Conservation (phyloP, 352 stramenopile species). For the Albugo candida region DNA sequence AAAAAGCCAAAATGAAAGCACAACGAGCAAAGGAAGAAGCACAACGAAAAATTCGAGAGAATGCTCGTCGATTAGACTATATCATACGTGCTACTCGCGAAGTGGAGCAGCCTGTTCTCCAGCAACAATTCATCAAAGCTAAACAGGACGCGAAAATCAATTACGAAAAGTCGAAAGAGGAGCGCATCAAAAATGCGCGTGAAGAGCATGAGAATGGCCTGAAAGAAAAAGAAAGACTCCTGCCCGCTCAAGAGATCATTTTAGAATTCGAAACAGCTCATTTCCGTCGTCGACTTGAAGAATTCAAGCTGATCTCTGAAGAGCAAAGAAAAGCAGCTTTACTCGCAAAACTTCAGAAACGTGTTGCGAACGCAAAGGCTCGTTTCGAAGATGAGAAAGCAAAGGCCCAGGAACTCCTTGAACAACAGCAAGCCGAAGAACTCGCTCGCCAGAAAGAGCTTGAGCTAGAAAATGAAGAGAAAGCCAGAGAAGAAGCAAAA, state of each 20-base stretch:
- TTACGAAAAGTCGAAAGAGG: constrained; percentile 59
- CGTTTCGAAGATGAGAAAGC: constrained; percentile 56
- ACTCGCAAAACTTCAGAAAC: constrained; percentile 37
- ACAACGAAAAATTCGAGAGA: constrained; percentile 84
- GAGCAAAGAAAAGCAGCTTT: constrained; percentile 75
- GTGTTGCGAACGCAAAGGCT: constrained; percentile 38
- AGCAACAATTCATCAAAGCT: constrained; percentile 61
- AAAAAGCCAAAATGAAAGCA: constrained; percentile 88
- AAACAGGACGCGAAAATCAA: constrained; percentile 42
- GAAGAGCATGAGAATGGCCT: constrained; percentile 78
- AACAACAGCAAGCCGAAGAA: constrained; percentile 36
- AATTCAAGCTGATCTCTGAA: constrained; percentile 73
- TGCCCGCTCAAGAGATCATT: constrained; percentile 49
- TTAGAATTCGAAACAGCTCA: constrained; percentile 59
- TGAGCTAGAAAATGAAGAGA: constrained; percentile 30
- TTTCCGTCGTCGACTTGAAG: constrained; percentile 46
- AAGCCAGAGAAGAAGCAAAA: background rate
- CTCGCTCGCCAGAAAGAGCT: constrained; percentile 29
- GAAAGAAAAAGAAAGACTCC: constrained; percentile 69
- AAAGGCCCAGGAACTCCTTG: constrained; percentile 34
- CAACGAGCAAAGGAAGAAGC: constrained; percentile 90
- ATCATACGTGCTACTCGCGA: constrained; percentile 91
- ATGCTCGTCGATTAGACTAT: constrained; percentile 89
- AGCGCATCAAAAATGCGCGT: constrained; percentile 66
- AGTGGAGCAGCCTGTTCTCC: constrained; percentile 85